Evolutionary conservation across 345 rosid genomes (phyloP), one percentile per base, ranked within the genome.

Genomic region (Zanthoxylum bungeanum): DNA sequence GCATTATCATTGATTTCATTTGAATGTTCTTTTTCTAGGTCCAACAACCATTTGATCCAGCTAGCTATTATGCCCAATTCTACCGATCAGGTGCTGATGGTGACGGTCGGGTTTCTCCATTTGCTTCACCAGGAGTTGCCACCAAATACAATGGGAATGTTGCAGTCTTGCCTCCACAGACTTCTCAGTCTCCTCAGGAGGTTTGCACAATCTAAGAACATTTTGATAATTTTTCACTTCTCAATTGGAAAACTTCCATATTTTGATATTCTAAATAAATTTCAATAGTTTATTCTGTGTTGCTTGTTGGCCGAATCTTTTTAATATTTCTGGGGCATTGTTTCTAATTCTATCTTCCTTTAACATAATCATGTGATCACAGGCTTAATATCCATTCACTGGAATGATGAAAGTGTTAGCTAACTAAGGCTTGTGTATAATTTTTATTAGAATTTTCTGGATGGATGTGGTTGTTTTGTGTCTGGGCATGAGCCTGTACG

Each of bases 101-200:
- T 66, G 95, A 89, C 59, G 96, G 96, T 60, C 88, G 91, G 36
- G 79, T 91, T 83, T 93, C 97, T 68, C 95, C 98, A 7, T 91
- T 91, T 70, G 72, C 88, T 76, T 62, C 89, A 30, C 71, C 88
- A 78, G 94, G 88, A 78, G 84, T 82, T 83, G 87, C 92, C 44
- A 69, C 91, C 57, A 93, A 91, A 77, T 91, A 86, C 80, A 90
- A 90, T 76, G 97, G 93, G 57, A 88, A 82, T 85, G 85, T 84
- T 78, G 80, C 94, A 46, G 76, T 80, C 56, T 73, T 88, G 81
- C 93, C 90, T 77, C 85, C 88, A 42, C 93, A 86, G 78, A 75
- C 94, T 75, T 78, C 93, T 76, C 98, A 85, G 76, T 76, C 91
- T 76, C 76, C 86, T 31, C 96, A 87, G 84, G 98, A 93, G 98